Evolutionary conservation across 257 asterid genomes (phyloP).

Genomic region (Jaltomata sinuosa): DNA sequence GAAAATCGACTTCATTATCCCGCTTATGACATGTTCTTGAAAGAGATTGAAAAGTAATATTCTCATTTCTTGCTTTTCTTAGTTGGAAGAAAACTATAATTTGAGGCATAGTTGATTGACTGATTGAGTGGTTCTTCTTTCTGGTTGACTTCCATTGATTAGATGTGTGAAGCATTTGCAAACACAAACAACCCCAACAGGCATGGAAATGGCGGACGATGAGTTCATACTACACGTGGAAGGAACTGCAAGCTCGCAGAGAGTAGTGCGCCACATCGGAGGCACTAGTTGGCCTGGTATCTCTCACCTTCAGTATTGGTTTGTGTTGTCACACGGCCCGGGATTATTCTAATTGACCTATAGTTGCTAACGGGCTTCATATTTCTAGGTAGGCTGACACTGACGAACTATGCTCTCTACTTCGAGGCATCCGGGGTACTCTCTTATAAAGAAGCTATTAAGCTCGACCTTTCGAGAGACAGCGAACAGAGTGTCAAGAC

Average conservation of each 20-base stretch:
- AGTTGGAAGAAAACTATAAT: not conserved
- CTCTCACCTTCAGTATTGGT: not conserved
- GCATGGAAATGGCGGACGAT: conserved; percentile 47
- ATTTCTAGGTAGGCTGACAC: conserved; percentile 73
- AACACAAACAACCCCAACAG: conserved; percentile 52
- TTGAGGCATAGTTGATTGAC: not conserved
- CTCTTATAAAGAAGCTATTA: conserved; percentile 65
- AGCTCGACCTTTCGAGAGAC: conserved; percentile 64
- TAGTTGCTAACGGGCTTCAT: not conserved
- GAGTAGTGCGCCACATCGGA: conserved; percentile 78
- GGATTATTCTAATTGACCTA: not conserved
- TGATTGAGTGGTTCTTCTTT: not conserved
- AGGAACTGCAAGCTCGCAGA: conserved; percentile 52
- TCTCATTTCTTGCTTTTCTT: not conserved
- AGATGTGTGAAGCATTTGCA: conserved; percentile 76
- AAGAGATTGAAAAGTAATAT: conserved; percentile 63
- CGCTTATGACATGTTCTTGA: conserved; percentile 62
- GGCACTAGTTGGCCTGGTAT: conserved; percentile 82
- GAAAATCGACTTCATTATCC: conserved; percentile 72
- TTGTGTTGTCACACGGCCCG: not conserved
- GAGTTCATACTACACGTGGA: conserved; percentile 70
- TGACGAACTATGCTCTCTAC: conserved; percentile 88
- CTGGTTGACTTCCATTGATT: not conserved
- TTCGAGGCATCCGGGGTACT: conserved; percentile 77
- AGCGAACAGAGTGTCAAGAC: conserved; percentile 44